These are phyloP conservation scores for Poterioochromonas sp. DNA, from an alignment of 352 stramenopile species.

Conservation along the genomic window DNA sequence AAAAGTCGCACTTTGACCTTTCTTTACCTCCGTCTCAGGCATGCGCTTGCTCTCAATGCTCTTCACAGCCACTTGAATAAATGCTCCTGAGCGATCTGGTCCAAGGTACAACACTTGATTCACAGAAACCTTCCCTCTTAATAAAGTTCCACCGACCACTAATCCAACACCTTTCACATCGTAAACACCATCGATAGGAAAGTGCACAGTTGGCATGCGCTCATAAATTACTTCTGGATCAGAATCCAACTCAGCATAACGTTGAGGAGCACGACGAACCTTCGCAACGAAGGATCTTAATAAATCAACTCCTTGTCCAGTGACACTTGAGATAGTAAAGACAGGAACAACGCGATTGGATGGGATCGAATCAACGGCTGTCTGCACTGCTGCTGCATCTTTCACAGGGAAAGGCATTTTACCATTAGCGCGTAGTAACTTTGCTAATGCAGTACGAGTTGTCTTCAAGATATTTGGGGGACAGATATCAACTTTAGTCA, in stretches of 20 bases:
- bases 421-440: slow-evolving; percentile 64
- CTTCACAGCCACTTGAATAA: slow-evolving; percentile 51
- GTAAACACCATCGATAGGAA: slow-evolving; percentile 54
- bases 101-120: slow-evolving; percentile 75
- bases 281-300: slow-evolving; percentile 56
- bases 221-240: slow-evolving; percentile 35
- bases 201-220: slow-evolving; percentile 40
- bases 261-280: slow-evolving; percentile 39
- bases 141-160: slow-evolving; percentile 76
- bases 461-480: slow-evolving; percentile 80
- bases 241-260: slow-evolving; percentile 30
- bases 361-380: slow-evolving; percentile 70
- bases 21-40: slow-evolving; percentile 67
- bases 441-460: slow-evolving; percentile 72
- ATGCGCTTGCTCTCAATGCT: slow-evolving; percentile 49
- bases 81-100: slow-evolving; percentile 72
- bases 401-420: slow-evolving; percentile 88
- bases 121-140: slow-evolving; percentile 65
- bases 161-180: slow-evolving; percentile 79
- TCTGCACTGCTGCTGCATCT: slow-evolving; percentile 54
- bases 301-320: slow-evolving; percentile 77
- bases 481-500: slow-evolving; percentile 54
- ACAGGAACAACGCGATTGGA: slow-evolving; percentile 87
- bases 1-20: slow-evolving; percentile 69
- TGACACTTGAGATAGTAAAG: slow-evolving; percentile 93